Evolutionary conservation across 2,329 filamentous ascomycete species (phyloP).

Genomic region (Penicillium sp.): DNA sequence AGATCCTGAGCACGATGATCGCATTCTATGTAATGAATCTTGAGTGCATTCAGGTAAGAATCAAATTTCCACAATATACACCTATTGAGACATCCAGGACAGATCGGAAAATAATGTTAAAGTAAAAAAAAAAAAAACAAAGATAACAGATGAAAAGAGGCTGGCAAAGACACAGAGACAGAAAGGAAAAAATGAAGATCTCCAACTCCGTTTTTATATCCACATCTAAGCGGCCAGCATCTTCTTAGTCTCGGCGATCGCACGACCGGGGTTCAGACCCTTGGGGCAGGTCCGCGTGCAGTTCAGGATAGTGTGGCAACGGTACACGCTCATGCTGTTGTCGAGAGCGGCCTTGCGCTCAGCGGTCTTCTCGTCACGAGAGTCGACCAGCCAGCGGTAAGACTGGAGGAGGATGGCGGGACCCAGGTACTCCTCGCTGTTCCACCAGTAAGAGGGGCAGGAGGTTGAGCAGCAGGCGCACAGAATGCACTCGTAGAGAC

Average conservation of each 20-base stretch:
- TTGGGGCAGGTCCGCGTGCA: constrained; percentile 98
- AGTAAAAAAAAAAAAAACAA: constrained; percentile 4
- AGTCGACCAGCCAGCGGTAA: constrained; percentile 96
- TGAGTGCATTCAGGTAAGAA: constrained; percentile 30
- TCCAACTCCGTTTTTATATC: constrained; percentile 32
- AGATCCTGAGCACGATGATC: not conserved
- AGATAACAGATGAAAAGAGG: constrained; percentile 21
- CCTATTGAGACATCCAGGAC: constrained; percentile 31
- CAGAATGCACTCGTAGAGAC: constrained; percentile 98
- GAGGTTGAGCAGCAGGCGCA: constrained; percentile 99
- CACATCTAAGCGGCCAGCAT: constrained; percentile 65
- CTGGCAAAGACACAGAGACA: constrained; percentile 27
- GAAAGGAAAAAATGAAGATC: constrained; percentile 22
- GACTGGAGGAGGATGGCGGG: constrained; percentile 96
- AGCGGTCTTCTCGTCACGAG: constrained; percentile 83
- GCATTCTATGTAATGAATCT: constrained; percentile 20
- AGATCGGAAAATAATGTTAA: constrained; percentile 13
- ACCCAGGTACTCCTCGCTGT: constrained; percentile 96
- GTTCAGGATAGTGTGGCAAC: constrained; percentile 99
- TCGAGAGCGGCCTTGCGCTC: constrained; percentile 90
- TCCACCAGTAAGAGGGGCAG: constrained; percentile 99
- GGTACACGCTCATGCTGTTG: constrained; percentile 98
- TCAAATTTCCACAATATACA: constrained; percentile 31
- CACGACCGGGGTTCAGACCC: constrained; percentile 92
- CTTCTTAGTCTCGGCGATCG: constrained; percentile 99